Evolutionary conservation across 164 flowering plant genomes (phyloP), one percentile per base, ranked within the genome.

Genomic region (Vitis cinerea): DNA sequence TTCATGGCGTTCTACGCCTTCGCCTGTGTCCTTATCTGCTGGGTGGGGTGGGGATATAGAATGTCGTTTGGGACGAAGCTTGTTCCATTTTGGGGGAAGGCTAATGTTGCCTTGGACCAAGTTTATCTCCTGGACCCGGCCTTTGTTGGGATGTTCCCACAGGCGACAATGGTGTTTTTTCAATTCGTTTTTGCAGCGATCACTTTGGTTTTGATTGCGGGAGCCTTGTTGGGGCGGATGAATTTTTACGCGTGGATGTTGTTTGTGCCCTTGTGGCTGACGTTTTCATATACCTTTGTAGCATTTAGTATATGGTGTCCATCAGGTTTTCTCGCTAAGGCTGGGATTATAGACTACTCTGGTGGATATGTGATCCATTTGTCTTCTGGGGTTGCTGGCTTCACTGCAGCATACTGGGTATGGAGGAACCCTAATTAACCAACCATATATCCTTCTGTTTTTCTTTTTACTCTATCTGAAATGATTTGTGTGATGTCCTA

Each of bases 181-280:
- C 86, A 83, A 63, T 78, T 76, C 58, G 83, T 83, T 11, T 83
- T 83, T 30, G 83, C 82, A 4, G 86, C 83, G 0, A 74, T 78
- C 31, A 83, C 83, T 8, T 54, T 83, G 72, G 72, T 83, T 58
- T 49, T 83, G 72, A 65, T 79, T 10, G 79, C 79, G 2, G 82
- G 82, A 23, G 79, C 82, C 10, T 17, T 73, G 23, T 55, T 79
- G n/a, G 82, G 82, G 13, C 61, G 82, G 59, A 79, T 79, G 79
- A 79, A 76, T 68, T 79, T 79, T 23, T 76, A 73, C 53, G 82
- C 82, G 0, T 79, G 82, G 79, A 79, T 79, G 79, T 19, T 79
- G 55, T 79, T 79, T 58, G 79, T 79, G 64, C 79, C 79, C 8
- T 73, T 79, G 5, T 79, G 82, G 82, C 65, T 79, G 17, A 79